A percentile compares a stretch with the other conserved stretches of the same genome.
Conservation (phyloP, 225 moss, liverwort and hornwort genomes). For the Neckera pumila region DNA sequence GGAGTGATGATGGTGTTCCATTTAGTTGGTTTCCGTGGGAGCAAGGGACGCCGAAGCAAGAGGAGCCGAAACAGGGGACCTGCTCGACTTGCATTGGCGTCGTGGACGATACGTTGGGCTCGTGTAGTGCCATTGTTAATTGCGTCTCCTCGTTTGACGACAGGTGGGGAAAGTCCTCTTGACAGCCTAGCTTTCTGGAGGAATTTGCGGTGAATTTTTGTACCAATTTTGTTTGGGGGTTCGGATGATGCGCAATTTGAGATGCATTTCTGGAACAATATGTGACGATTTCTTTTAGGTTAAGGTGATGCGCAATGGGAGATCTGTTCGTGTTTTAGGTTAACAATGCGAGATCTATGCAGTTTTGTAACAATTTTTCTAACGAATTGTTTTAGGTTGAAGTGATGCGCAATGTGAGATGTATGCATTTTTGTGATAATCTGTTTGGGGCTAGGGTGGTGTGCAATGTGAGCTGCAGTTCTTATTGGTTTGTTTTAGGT, state of each 20-base stretch:
- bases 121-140: conserved; percentile 59
- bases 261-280: neutral
- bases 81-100: conserved; percentile 91
- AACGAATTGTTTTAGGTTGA: neutral
- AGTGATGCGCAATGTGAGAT: neutral
- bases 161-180: conserved; percentile 26
- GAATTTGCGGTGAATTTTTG: neutral
- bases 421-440: too few relatives aligned
- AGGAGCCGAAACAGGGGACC: conserved; percentile 52
- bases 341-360: neutral
- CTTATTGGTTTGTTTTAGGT: neutral
- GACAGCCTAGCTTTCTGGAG: neutral
- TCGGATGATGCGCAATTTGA: neutral
- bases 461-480: neutral
- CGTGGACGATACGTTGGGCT: conserved; percentile 81
- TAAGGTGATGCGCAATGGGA: neutral
- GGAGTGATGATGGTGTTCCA: neutral
- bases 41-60: conserved; percentile 22
- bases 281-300: neutral
- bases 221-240: neutral
- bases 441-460: neutral
- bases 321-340: neutral
- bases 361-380: neutral
- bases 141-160: conserved; percentile 93
- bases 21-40: conserved; percentile 28